Percentiles rank a stretch among this genome's conserved stretches.
These are phyloP conservation scores for Penicillium sclerotigenum DNA, from an alignment of 2,329 filamentous ascomycete genomes.

Conservation along the genomic window DNA sequence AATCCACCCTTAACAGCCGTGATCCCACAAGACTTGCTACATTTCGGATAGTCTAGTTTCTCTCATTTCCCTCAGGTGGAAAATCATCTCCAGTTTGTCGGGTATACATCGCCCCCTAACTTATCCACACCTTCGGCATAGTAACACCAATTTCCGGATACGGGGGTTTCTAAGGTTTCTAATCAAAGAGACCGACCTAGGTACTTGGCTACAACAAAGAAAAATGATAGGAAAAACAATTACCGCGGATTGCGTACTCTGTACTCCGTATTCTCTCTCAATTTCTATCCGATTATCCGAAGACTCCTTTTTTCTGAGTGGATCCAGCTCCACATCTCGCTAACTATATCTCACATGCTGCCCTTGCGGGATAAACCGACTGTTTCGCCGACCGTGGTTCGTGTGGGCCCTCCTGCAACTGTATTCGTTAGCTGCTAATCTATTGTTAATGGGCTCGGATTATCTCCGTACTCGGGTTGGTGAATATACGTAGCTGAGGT, in stretches of 20 bases:
- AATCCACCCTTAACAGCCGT: constrained; percentile 8
- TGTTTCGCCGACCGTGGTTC: constrained; percentile 20
- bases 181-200: background rate
- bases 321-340: constrained; percentile 23
- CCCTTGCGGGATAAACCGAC: constrained; percentile 25
- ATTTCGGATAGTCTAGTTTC: constrained; percentile 8
- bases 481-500: background rate
- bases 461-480: background rate
- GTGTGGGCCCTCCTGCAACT: constrained; percentile 6
- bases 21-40: constrained; percentile 13
- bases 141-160: background rate
- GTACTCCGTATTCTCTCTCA: too few species aligned
- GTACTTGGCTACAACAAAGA: background rate
- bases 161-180: background rate
- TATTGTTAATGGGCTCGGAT: background rate
- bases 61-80: background rate
- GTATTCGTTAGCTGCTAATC: background rate
- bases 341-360: constrained; percentile 19
- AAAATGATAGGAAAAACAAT: background rate
- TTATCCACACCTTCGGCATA: background rate
- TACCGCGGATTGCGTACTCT: background rate
- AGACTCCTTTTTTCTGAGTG: constrained; percentile 15
- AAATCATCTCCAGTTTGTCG: background rate
- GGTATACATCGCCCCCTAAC: background rate
- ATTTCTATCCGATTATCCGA: constrained; percentile 22